Conservation (phyloP, 257 asterid species). For the Linderniella brevidens region DNA sequence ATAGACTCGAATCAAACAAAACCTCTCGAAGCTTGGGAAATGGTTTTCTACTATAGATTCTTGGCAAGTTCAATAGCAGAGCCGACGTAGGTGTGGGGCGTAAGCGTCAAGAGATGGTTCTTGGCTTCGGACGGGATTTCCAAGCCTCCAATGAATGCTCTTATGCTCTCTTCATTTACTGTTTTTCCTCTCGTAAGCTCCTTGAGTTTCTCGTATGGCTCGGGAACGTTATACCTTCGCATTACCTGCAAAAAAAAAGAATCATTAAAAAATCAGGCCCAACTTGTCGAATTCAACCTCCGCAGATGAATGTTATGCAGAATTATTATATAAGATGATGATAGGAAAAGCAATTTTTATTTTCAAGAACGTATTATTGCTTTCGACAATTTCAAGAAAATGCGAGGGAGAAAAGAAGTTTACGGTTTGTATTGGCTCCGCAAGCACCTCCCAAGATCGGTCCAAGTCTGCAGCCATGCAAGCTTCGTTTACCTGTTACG, state of each 20-base stretch:
- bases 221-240: slow-evolving; percentile 82
- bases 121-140: slow-evolving; percentile 62
- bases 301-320: neutral
- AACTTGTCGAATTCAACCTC: neutral
- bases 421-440: slow-evolving; percentile 96
- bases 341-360: too few relatives aligned
- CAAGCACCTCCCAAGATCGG: slow-evolving; percentile 84
- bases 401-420: slow-evolving; percentile 5
- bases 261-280: neutral
- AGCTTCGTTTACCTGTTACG: slow-evolving; percentile 60
- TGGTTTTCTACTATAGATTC: neutral
- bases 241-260: slow-evolving; percentile 33
- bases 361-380: too few relatives aligned
- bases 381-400: too few relatives aligned
- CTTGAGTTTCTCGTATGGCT: slow-evolving; percentile 88
- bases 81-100: slow-evolving; percentile 67
- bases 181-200: slow-evolving; percentile 83
- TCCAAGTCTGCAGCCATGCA: slow-evolving; percentile 47
- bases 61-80: slow-evolving; percentile 28
- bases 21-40: too few relatives aligned
- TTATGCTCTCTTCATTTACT: slow-evolving; percentile 53
- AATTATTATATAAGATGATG: too few relatives aligned
- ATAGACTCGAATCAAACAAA: too few relatives aligned
- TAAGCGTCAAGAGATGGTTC: slow-evolving; percentile 37
- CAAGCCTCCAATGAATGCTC: slow-evolving; percentile 48